These are phyloP conservation scores for Cercospora canescens DNA, from an alignment of 2,329 filamentous ascomycete genomes.

Conservation along the genomic window DNA sequence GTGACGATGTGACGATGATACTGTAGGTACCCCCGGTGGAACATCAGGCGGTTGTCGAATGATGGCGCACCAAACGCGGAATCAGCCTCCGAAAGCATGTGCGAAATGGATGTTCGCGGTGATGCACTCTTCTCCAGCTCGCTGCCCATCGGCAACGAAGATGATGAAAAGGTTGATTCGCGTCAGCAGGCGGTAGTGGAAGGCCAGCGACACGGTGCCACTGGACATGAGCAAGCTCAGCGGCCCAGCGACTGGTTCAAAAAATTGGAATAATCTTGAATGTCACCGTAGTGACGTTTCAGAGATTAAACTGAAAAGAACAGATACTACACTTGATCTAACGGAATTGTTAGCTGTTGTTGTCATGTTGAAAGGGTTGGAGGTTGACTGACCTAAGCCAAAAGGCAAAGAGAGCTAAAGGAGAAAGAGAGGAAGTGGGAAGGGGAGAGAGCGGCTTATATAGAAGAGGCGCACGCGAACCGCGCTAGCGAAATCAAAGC, in stretches of 20 bases:
- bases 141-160: not conserved
- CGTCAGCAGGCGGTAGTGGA: constrained; percentile 14
- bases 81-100: too few species aligned
- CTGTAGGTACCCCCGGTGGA: not conserved
- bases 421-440: not conserved
- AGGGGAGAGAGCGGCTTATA: not conserved
- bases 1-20: not conserved
- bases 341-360: not conserved
- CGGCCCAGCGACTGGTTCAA: constrained; percentile 4
- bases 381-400: constrained; percentile 9
- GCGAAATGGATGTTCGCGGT: too few species aligned
- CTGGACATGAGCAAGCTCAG: constrained; percentile 13
- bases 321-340: constrained; percentile 3
- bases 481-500: not conserved
- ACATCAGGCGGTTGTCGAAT: not conserved
- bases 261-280: constrained; percentile 17
- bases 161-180: constrained; percentile 16
- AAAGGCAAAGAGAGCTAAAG: constrained; percentile 18
- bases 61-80: not conserved
- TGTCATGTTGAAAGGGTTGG: not conserved
- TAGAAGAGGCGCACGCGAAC: not conserved
- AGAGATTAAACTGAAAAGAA: constrained; percentile 11
- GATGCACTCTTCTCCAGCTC: constrained; percentile 1
- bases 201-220: constrained; percentile 15
- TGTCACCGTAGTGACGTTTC: constrained; percentile 9